Conservation (phyloP, 805 yeast genomes). For the Saturnispora sekii region DNA sequence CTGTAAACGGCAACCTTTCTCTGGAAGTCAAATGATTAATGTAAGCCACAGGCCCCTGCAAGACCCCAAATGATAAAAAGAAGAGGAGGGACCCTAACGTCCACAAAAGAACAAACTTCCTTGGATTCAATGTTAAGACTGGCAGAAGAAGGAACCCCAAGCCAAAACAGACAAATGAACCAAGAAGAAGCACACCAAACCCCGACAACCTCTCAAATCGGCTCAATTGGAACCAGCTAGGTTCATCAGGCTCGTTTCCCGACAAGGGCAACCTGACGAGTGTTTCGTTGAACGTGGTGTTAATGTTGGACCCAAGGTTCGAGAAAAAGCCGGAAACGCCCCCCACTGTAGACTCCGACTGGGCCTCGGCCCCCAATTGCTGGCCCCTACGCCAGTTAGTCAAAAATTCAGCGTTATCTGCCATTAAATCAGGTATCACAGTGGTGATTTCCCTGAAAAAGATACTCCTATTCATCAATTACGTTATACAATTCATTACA, state of each 20-base stretch:
- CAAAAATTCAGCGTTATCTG: conserved; percentile 19
- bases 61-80: conserved; percentile 78
- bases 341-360: neutral
- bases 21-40: conserved; percentile 61
- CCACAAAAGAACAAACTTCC: conserved; percentile 88
- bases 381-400: conserved; percentile 21
- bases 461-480: neutral
- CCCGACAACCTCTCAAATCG: conserved; percentile 74
- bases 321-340: conserved; percentile 9
- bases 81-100: conserved; percentile 83
- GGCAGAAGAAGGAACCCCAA: conserved; percentile 82
- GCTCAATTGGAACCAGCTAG: conserved; percentile 66
- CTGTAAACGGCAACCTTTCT: conserved; percentile 70
- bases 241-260: conserved; percentile 52
- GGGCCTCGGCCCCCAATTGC: conserved; percentile 3
- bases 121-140: conserved; percentile 77
- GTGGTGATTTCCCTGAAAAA: neutral
- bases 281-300: conserved; percentile 17
- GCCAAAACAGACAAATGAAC: conserved; percentile 72
- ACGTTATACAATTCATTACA: neutral
- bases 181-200: conserved; percentile 66
- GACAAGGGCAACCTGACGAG: conserved; percentile 54
- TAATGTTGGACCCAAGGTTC: conserved; percentile 11
- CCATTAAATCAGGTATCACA: conserved; percentile 5
- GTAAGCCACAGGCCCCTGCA: conserved; percentile 89